phyloP scores from a whole-genome alignment of 148 eudicot species.

The Rhododendron mucronatum region DNA sequence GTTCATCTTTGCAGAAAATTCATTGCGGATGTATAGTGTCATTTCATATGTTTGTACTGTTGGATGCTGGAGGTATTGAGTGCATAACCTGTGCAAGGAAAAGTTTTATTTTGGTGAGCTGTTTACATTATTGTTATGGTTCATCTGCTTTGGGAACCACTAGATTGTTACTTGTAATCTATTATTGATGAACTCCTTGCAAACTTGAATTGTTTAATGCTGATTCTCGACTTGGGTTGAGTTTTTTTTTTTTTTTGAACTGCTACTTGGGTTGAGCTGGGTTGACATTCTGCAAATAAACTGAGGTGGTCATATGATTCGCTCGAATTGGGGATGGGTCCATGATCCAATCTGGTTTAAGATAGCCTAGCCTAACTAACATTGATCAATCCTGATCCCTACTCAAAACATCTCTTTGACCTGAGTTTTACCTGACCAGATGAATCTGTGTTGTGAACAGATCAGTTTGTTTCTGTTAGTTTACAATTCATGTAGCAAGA shows the following conservation, averaged over 20 bases:
- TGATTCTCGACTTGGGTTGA: not conserved
- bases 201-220: not conserved
- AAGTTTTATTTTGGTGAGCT: slow-evolving; percentile 57
- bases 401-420: not conserved
- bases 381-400: not conserved
- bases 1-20: slow-evolving; percentile 53
- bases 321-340: not conserved
- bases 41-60: slow-evolving; percentile 55
- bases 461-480: not conserved
- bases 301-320: not conserved
- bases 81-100: slow-evolving; percentile 58
- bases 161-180: not conserved
- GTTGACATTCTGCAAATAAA: not conserved
- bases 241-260: not conserved
- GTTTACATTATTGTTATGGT: not conserved
- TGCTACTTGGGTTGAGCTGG: not conserved
- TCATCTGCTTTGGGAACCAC: not conserved
- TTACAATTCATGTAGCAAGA: not conserved
- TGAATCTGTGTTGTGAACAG: not conserved
- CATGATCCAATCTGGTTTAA: not conserved
- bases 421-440: not conserved
- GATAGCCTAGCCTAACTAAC: not conserved
- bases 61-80: slow-evolving; percentile 83
- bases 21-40: slow-evolving; percentile 88
- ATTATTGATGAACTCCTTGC: not conserved